These are phyloP conservation scores for Agaricus sinodeliciosus DNA, from an alignment of 768 basidiomycete species.

Conservation along the genomic window DNA sequence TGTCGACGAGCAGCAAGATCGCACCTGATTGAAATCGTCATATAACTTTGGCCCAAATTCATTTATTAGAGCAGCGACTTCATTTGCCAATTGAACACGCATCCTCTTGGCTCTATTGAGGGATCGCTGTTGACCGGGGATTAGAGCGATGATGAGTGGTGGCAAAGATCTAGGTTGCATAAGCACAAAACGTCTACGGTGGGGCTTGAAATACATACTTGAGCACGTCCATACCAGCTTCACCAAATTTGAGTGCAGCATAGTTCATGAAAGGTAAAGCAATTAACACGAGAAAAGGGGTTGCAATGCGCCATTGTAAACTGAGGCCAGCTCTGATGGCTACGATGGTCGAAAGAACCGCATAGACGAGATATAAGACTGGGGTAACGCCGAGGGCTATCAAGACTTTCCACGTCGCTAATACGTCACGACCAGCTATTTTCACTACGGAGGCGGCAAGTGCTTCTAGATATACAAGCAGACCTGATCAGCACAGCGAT, in stretches of 20 bases:
- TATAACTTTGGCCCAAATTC: slow-evolving; percentile 86
- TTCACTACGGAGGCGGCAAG: slow-evolving; percentile 94
- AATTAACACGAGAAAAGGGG: slow-evolving; percentile 71
- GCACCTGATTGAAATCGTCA: slow-evolving; percentile 79
- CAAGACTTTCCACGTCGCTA: slow-evolving; percentile 96
- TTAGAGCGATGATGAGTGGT: slow-evolving; percentile 79
- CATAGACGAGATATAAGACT: slow-evolving; percentile 78
- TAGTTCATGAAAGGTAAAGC: slow-evolving; percentile 85
- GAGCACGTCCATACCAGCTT: slow-evolving; percentile 94
- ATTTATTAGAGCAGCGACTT: slow-evolving; percentile 78
- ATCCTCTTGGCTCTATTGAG: slow-evolving; percentile 70
- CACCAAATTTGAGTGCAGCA: slow-evolving; percentile 93
- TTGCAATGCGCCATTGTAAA: slow-evolving; percentile 57
- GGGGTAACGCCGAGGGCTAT: slow-evolving; percentile 91
- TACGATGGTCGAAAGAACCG: slow-evolving; percentile 66
- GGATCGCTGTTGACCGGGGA: slow-evolving; percentile 83
- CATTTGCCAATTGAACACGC: slow-evolving; percentile 72
- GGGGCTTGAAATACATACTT: slow-evolving; percentile 51
- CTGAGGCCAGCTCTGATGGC: slow-evolving; percentile 63
- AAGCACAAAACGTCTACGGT: background rate
- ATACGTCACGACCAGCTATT: slow-evolving; percentile 92
- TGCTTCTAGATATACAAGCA: slow-evolving; percentile 54
- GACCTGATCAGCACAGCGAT: background rate
- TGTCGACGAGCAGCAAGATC: slow-evolving; percentile 14
- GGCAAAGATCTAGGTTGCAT: slow-evolving; percentile 64